Conservation (phyloP, 441 rosid genomes). For the Eutrema salsugineum region DNA sequence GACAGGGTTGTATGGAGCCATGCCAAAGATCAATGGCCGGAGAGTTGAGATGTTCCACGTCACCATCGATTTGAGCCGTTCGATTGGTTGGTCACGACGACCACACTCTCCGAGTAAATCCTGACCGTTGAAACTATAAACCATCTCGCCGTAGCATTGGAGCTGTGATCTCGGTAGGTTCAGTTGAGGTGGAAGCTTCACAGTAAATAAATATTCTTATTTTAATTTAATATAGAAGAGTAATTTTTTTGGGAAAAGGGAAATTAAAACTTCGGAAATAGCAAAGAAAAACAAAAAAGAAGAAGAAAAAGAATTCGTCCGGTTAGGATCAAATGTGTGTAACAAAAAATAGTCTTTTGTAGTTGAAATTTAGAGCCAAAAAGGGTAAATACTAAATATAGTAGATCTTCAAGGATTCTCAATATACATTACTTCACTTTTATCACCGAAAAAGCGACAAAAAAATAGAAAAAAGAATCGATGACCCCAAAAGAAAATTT, state of each 20-base stretch:
- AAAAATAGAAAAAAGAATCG: background rate
- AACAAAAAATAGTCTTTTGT: background rate
- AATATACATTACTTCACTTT: background rate
- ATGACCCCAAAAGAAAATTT: too few species aligned
- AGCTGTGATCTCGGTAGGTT: constrained; percentile 84
- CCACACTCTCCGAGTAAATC: constrained; percentile 53
- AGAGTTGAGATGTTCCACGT: constrained; percentile 65
- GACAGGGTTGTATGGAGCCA: constrained; percentile 80
- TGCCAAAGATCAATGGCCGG: constrained; percentile 61
- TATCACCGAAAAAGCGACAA: background rate
- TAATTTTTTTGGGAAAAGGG: background rate
- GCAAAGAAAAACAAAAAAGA: background rate
- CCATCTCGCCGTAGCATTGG: constrained; percentile 72
- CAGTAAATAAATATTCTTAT: background rate
- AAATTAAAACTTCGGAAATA: background rate
- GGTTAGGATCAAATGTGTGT: too few species aligned
- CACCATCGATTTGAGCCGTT: constrained; percentile 49
- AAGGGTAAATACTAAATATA: background rate
- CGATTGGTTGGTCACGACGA: constrained; percentile 39
- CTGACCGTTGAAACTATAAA: constrained; percentile 38
- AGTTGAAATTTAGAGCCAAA: background rate
- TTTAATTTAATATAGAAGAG: background rate
- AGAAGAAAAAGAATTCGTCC: too few species aligned
- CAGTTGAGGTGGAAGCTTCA: constrained; percentile 65
- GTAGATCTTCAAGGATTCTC: background rate